phyloP scores from a whole-genome alignment of 768 basidiomycete species.

The Phylloporus sp. region DNA sequence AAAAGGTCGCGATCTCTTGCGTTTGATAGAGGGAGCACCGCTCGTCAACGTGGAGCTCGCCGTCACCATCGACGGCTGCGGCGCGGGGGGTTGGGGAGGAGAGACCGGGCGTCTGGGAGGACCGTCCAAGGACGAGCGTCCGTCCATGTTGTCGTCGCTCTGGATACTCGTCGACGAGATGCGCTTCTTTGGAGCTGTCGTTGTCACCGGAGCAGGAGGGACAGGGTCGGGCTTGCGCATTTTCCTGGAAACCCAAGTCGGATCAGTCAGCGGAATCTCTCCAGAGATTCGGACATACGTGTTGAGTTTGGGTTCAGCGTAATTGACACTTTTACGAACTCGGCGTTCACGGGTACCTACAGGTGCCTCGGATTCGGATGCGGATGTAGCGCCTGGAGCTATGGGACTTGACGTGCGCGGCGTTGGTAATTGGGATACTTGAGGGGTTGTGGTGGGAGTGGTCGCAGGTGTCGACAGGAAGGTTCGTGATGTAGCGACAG shows the following conservation, averaged over 20 bases:
- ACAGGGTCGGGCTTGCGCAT: conserved; percentile 79
- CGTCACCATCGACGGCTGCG: conserved; percentile 34
- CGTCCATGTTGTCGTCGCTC: conserved; percentile 37
- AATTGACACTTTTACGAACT: conserved; percentile 75
- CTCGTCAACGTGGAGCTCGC: conserved; percentile 30
- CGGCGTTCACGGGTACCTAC: conserved; percentile 45
- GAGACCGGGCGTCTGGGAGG: conserved; percentile 31
- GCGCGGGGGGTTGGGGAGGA: conserved; percentile 29
- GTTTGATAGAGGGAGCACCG: conserved; percentile 32
- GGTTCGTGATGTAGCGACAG: conserved; percentile 34
- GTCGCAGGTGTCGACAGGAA: conserved; percentile 40
- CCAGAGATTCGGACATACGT: conserved; percentile 48
- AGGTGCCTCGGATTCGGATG: conserved; percentile 30
- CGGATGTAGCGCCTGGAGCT: conserved; percentile 32
- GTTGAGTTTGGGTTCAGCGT: conserved; percentile 83
- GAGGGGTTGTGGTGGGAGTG: conserved; percentile 34
- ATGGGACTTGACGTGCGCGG: conserved; percentile 48
- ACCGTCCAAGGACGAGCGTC: conserved; percentile 37
- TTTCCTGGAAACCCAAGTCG: conserved; percentile 47
- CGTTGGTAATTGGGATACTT: conserved; percentile 40
- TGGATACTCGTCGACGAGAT: conserved; percentile 29
- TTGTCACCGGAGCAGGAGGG: conserved; percentile 32
- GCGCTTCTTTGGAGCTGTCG: conserved; percentile 40
- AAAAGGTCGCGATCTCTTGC: conserved; percentile 52
- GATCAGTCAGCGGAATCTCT: conserved; percentile 6